Conservation (phyloP, 345 rosid genomes). For the Litchi chinensis region DNA sequence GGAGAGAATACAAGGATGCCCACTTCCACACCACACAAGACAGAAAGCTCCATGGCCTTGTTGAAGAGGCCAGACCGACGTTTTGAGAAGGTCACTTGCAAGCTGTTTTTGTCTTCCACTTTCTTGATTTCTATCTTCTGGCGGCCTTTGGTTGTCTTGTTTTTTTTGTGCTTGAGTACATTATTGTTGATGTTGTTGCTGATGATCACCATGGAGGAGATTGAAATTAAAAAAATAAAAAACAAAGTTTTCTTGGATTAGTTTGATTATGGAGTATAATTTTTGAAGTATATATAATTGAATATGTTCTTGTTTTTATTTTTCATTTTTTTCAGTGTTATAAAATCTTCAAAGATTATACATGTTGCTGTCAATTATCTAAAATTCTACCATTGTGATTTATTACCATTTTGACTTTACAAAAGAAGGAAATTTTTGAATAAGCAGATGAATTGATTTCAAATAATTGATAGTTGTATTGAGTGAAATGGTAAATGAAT, state of each 20-base stretch:
- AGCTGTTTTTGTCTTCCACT: conserved; percentile 12
- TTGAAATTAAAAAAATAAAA: not conserved
- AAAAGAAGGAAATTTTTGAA: not conserved
- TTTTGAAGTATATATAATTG: not conserved
- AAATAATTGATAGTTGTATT: no score
- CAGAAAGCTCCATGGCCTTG: conserved; percentile 41
- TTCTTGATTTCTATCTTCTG: conserved; percentile 34
- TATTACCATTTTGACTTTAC: not conserved
- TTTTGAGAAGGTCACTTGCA: conserved; percentile 33
- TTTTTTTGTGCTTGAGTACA: not conserved
- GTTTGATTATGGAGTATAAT: not conserved
- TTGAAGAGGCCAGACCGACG: conserved; percentile 36
- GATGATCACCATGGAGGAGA: not conserved
- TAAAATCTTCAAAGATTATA: not conserved
- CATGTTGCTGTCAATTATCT: not conserved
- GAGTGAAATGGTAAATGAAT: no score
- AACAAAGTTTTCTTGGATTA: not conserved
- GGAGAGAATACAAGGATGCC: conserved; percentile 40
- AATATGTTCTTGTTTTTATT: not conserved
- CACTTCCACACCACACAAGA: conserved; percentile 35
- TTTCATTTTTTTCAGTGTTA: not conserved
- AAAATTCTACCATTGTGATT: not conserved
- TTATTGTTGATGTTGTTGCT: not conserved
- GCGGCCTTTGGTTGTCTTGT: conserved; percentile 25
- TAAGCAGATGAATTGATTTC: not conserved